Percentiles rank a stretch among this genome's conserved stretches.
Conservation (phyloP, 768 basidiomycete species). For the Auricularia heimuer region DNA sequence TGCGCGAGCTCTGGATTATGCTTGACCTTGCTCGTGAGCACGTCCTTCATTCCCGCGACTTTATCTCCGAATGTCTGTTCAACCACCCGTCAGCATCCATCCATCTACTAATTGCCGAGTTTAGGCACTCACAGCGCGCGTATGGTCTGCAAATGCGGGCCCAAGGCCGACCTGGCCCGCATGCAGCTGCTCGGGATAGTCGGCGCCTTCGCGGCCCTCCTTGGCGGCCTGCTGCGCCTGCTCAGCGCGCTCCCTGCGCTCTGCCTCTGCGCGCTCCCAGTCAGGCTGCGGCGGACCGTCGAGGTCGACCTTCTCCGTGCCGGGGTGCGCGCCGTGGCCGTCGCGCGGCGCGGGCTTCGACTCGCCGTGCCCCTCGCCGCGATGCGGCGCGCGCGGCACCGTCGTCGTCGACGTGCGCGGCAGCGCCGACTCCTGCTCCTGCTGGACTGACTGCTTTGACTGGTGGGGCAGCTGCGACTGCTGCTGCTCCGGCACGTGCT, state of each 20-base stretch:
- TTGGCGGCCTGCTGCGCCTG: neutral
- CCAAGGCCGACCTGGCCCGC: slow-evolving; percentile 33
- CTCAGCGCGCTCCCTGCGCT: neutral
- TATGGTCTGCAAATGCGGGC: slow-evolving; percentile 10
- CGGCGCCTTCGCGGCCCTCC: slow-evolving; percentile 9
- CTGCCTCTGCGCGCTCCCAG: neutral
- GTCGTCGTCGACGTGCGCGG: neutral
- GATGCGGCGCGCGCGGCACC: neutral
- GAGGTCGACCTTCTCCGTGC: neutral
- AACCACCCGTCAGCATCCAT: slow-evolving; percentile 20
- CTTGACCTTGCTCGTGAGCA: slow-evolving; percentile 30
- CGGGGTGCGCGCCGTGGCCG: neutral
- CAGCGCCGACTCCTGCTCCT: neutral
- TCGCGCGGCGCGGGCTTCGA: neutral
- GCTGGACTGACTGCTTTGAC: too few relatives aligned
- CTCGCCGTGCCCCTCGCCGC: neutral
- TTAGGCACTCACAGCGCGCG: slow-evolving; percentile 6
- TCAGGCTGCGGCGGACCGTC: slow-evolving; percentile 1
- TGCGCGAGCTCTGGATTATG: slow-evolving; percentile 25
- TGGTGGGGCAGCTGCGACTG: neutral
- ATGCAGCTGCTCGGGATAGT: slow-evolving; percentile 31
- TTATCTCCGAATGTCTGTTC: slow-evolving; percentile 25
- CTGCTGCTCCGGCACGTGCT: neutral
- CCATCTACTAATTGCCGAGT: neutral
- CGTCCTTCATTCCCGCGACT: slow-evolving; percentile 28